Conservation (phyloP, 2,329 filamentous ascomycete species). For the Verticillium dahliae region DNA sequence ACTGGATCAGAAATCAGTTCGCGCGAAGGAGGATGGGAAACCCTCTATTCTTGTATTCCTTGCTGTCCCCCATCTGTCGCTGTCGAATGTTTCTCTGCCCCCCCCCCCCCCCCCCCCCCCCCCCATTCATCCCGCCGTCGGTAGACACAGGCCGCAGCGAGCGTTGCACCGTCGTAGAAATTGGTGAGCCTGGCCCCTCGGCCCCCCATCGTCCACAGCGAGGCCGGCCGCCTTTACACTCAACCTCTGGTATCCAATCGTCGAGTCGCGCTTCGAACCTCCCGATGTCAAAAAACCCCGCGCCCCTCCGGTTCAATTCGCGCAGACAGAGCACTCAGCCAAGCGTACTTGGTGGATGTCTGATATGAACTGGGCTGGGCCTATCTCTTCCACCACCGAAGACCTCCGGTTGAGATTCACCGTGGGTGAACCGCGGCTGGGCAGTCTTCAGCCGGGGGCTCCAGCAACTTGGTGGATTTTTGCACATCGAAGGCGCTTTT, state of each 20-base stretch:
- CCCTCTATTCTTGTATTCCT: background rate
- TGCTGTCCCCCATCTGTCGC: background rate
- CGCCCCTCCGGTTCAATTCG: slow-evolving; percentile 1
- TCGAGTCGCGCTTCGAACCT: background rate
- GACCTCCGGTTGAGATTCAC: slow-evolving; percentile 1
- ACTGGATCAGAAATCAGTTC: background rate
- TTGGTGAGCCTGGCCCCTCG: background rate
- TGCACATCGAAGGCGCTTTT: too few species aligned
- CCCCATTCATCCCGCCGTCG: background rate
- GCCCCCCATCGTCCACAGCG: background rate
- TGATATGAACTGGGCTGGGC: background rate
- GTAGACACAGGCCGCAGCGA: background rate
- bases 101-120: background rate
- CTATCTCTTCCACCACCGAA: background rate
- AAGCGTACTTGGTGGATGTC: background rate
- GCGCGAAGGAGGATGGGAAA: background rate
- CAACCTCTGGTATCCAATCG: background rate
- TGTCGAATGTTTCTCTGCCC: background rate
- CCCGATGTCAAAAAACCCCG: background rate
- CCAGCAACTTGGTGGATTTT: too few species aligned
- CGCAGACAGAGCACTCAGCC: slow-evolving; percentile 1
- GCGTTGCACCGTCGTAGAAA: background rate
- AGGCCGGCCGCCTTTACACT: background rate
- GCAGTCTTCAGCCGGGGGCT: background rate
- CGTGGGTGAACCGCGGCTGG: background rate